phyloP scores from a whole-genome alignment of 140 eudicot genomes.

The Bidens hawaiensis region DNA sequence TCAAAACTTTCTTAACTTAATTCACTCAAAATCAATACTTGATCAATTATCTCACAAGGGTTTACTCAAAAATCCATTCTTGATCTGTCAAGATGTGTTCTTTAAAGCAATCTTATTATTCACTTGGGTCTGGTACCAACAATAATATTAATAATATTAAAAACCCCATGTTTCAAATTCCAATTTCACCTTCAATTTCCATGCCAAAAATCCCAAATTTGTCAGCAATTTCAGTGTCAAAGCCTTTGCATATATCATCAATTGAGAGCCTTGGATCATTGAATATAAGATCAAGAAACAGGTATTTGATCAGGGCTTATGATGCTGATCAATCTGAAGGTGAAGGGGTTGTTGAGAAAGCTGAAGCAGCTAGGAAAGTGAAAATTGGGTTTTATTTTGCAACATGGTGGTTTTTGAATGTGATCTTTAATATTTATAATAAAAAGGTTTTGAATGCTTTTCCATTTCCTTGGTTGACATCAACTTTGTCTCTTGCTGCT shows the following conservation, averaged over 20 bases:
- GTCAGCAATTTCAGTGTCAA: conserved; percentile 12
- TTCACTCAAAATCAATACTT: not conserved
- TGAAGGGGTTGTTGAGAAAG: conserved; percentile 20
- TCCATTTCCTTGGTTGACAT: conserved; percentile 59
- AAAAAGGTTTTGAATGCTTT: conserved; percentile 57
- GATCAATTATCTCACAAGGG: conserved; percentile 17
- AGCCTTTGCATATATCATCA: conserved; percentile 32
- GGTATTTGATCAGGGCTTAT: conserved; percentile 20
- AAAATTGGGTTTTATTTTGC: conserved; percentile 51
- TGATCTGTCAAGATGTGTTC: conserved; percentile 30
- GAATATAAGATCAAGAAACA: not conserved
- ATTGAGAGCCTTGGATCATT: conserved; percentile 17
- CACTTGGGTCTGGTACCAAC: conserved; percentile 7
- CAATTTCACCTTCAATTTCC: conserved; percentile 9
- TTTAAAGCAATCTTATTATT: conserved; percentile 22
- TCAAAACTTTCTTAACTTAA: not conserved
- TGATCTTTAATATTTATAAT: conserved; percentile 50
- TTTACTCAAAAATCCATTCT: not conserved
- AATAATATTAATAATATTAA: not conserved
- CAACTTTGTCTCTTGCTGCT: conserved; percentile 56
- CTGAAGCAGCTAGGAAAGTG: conserved; percentile 47
- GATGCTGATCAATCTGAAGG: conserved; percentile 35
- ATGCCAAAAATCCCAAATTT: conserved; percentile 14
- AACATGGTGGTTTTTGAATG: conserved; percentile 59
- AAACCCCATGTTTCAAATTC: conserved; percentile 5